These are phyloP conservation scores for Pichia inconspicua DNA, from an alignment of 1,139 yeast genomes.

Conservation along the genomic window DNA sequence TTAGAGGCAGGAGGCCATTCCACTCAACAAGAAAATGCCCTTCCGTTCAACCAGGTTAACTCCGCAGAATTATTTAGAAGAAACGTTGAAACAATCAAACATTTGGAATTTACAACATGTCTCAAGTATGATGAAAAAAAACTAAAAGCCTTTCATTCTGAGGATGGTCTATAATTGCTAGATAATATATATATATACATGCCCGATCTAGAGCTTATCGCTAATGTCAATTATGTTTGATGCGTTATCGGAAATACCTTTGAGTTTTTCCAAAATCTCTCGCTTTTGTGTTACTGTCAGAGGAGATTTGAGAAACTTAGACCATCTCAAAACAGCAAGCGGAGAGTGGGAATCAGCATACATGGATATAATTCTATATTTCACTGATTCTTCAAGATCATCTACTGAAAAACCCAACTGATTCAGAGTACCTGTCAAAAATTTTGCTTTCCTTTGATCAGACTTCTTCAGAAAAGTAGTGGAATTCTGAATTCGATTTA, in stretches of 20 bases:
- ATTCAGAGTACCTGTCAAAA: slow-evolving; percentile 9
- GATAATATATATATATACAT: background rate
- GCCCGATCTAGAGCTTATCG: slow-evolving; percentile 3
- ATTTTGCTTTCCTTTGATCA: slow-evolving; percentile 5
- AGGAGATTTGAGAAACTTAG: slow-evolving; percentile 6
- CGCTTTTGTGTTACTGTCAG: slow-evolving; percentile 10
- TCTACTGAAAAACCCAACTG: slow-evolving; percentile 2
- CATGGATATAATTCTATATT: slow-evolving; percentile 7
- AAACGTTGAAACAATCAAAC: slow-evolving; percentile 56
- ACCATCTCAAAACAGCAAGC: slow-evolving; percentile 19
- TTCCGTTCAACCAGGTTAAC: slow-evolving; percentile 47
- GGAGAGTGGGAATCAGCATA: slow-evolving; percentile 21
- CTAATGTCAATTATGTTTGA: slow-evolving; percentile 6
- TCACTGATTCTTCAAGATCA: slow-evolving; percentile 9
- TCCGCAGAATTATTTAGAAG: slow-evolving; percentile 53
- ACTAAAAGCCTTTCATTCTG: slow-evolving; percentile 6
- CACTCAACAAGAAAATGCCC: slow-evolving; percentile 33
- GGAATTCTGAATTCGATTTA: slow-evolving; percentile 5
- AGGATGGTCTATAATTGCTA: background rate
- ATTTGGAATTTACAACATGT: slow-evolving; percentile 23
- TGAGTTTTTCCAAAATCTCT: background rate
- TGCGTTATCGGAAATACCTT: slow-evolving; percentile 1
- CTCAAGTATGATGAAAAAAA: slow-evolving; percentile 62
- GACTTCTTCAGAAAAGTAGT: background rate
- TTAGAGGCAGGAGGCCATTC: slow-evolving; percentile 23